Evolutionary conservation across 495 filamentous ascomycete genomes (phyloP), one percentile per base, ranked within the genome.

Genomic region (Trichoderma virens): DNA sequence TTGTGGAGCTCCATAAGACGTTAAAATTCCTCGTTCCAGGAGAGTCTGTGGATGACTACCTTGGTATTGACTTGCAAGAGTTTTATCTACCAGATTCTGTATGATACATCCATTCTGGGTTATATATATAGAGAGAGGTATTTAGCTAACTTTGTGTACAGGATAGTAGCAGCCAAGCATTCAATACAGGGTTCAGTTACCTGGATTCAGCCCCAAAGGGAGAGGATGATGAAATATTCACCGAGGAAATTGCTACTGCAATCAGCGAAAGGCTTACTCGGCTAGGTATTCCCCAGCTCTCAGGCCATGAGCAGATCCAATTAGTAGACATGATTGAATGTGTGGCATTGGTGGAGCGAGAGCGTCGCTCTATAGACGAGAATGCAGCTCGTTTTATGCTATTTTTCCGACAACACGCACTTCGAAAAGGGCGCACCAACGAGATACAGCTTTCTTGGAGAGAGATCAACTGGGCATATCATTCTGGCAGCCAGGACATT

Each of bases 391-490:
- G 90, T 41, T 98, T 90, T 74, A 83, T 97, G 74, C 79, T 97
- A 28, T 95, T 94, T 73, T 96, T 95, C 78, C 82, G 90, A 18
- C 91, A 96, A 66, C 87, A 94, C 71, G 88, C 86, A 63, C 77
- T 98, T 39, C 83, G 87, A 34, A 88, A 82, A 73, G 79, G 81
- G 31, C 82, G 86, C 69, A 78, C 84, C 8, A 84, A 82, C 67
- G 86, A 85, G 71, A 83, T 86, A 6, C 80, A 85, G 23, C 85
- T 97, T 67, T 89, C 90, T 5, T 99, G 92, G 91, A 81, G 95
- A 73, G 93, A 97, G 70, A 93, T 96, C 64, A 88, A 89, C 59
- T 98, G 93, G 92, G 95, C 93, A 25, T 93, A 88, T 68, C 92
- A 97, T 73, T 96, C 91, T 66, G 82, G 76, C 16, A 96, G 90